Conservation (phyloP, 2,329 filamentous ascomycete species). For the Rugonectria rugulosa region DNA sequence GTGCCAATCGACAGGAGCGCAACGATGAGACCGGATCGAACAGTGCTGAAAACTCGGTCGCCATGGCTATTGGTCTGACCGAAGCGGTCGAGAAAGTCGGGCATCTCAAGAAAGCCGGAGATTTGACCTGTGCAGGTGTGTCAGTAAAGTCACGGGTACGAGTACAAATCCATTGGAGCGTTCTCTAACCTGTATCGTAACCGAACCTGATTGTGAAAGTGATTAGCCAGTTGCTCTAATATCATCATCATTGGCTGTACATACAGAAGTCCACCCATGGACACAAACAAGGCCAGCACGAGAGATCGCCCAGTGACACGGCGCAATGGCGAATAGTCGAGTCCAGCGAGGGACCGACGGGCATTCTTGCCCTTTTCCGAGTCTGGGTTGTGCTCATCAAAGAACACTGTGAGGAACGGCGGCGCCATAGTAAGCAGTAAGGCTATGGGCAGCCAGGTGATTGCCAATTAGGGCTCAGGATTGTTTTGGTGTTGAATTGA, state of each 20-base stretch:
- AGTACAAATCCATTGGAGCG: too few species aligned
- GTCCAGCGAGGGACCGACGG: slow-evolving; percentile 45
- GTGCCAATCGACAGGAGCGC: slow-evolving; percentile 66
- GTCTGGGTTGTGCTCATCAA: slow-evolving; percentile 53
- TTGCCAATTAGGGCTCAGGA: not conserved
- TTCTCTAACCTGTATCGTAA: slow-evolving; percentile 60
- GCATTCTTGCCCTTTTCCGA: slow-evolving; percentile 44
- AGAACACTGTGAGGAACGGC: slow-evolving; percentile 43
- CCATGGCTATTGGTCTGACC: slow-evolving; percentile 50
- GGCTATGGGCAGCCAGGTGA: slow-evolving; percentile 5
- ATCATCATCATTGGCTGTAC: slow-evolving; percentile 11
- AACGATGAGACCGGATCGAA: slow-evolving; percentile 66
- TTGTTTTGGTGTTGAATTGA: not conserved
- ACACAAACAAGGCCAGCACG: slow-evolving; percentile 50
- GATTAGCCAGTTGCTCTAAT: not conserved
- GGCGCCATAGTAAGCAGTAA: slow-evolving; percentile 29
- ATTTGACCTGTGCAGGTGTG: too few species aligned
- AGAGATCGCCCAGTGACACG: slow-evolving; percentile 48
- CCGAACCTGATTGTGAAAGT: slow-evolving; percentile 41
- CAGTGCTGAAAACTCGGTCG: slow-evolving; percentile 56
- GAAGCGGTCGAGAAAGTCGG: slow-evolving; percentile 62
- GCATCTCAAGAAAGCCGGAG: slow-evolving; percentile 65
- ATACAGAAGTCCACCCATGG: slow-evolving; percentile 55
- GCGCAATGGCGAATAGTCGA: slow-evolving; percentile 55
- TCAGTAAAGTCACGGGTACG: too few species aligned